phyloP scores from a whole-genome alignment of 1,139 yeast species.

The Yamadazyma atlantica region DNA sequence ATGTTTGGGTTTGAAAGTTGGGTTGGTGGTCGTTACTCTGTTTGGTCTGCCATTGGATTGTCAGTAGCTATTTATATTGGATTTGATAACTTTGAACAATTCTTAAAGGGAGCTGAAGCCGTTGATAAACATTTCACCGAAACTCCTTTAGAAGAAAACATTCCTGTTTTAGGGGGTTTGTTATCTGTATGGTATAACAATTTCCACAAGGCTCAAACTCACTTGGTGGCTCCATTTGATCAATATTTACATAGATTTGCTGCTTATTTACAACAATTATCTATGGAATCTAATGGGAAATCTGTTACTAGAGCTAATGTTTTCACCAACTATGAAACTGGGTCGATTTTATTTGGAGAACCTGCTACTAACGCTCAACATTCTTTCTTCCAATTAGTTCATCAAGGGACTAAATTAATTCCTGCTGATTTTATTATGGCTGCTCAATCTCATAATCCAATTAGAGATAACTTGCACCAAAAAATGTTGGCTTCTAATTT shows the following conservation, averaged over 20 bases:
- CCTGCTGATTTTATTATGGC: conserved; percentile 97
- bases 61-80: conserved; percentile 95
- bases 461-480: conserved; percentile 91
- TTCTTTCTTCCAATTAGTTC: conserved; percentile 98
- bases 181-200: conserved; percentile 97
- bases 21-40: conserved; percentile 99
- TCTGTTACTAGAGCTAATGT: conserved; percentile 90
- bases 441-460: conserved; percentile 97
- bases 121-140: conserved; percentile 85
- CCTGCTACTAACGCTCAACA: conserved; percentile 99
- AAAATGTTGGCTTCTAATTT: conserved; percentile 97
- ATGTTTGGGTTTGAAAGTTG: conserved; percentile 98
- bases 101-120: conserved; percentile 97
- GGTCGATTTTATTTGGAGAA: conserved; percentile 94
- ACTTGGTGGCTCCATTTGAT: conserved; percentile 96
- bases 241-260: conserved; percentile 99
- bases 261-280: conserved; percentile 96
- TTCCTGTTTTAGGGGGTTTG: conserved; percentile 90
- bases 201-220: conserved; percentile 97
- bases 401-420: conserved; percentile 96
- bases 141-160: conserved; percentile 86
- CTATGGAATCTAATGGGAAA: conserved; percentile 99
- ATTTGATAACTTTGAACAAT: conserved; percentile 84
- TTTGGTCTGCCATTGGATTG: conserved; percentile 97
- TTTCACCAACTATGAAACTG: conserved; percentile 92